Base-by-base conservation (phyloP, 495 filamentous ascomycete genomes). In the Antarctomyces pellizariae region DNA sequence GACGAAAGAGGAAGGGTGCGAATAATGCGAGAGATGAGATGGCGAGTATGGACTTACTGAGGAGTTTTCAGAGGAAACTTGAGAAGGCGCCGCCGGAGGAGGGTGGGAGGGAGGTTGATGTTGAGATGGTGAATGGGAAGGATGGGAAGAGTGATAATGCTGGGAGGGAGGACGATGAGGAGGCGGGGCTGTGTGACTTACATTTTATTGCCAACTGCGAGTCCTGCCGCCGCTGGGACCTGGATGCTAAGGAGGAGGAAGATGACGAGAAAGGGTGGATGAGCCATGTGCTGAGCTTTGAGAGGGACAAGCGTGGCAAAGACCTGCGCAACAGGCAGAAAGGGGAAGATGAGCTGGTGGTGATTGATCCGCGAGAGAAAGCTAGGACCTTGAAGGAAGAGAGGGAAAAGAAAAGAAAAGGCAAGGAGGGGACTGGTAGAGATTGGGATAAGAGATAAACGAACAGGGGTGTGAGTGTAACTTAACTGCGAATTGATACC, bases 151-250 rank as follows among this genome's bases (percentile, higher is more conserved):
- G 37, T 18, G 34, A 34, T 14, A 24, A 32, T n/a, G 40, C 23
- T 1, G 37, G 41, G 1, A 49, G 42, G 8, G 46, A 44, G n/a
- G 60, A 67, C 22, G 71, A 77, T 24, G 67, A 66, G 33, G 75
- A 84, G 45, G 59, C 60, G 0, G 56, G 58, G 21, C 53, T 89
- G 9, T 92, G 82, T 41, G 79, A 92, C 43, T 56, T 92, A 3
- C 82, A 92, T 39, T 92, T 92, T 52, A 83, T 95, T 37, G 71
- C 71, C 5, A 71, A 82, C 36, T 99, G 86, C 46, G 75, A 89
- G 33, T 90, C 77, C 18, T 99, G 86, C 48, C 57, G 64, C 26
- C 57, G 68, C 1, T 93, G 83, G 77, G 68, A 78, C 32, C 54
- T 53, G 17, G 52, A 52, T 10, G 59, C 48, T 10, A 62, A 59